Percentiles rank a stretch among this genome's conserved stretches.
Conservation (phyloP, 306 rosid genomes). For the Quercus wislizeni region DNA sequence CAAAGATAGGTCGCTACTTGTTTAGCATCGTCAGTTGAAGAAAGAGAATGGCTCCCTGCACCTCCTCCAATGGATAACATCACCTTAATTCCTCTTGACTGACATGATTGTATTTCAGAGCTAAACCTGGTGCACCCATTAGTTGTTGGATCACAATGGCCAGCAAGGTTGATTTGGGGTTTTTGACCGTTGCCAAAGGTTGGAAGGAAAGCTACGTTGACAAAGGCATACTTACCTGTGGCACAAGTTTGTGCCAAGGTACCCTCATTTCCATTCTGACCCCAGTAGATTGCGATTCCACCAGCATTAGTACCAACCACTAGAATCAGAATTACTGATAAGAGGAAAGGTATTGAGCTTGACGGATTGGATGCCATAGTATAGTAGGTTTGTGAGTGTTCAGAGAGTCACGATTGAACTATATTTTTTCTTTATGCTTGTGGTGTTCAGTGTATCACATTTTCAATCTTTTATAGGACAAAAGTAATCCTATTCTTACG, state of each 20-base stretch:
- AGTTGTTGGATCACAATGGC: constrained; percentile 48
- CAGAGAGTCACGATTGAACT: no score
- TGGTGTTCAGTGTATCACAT: no score
- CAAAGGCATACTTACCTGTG: constrained; percentile 43
- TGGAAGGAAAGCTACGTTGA: constrained; percentile 42
- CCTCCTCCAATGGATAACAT: constrained; percentile 61
- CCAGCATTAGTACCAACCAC: not conserved
- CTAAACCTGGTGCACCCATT: constrained; percentile 38
- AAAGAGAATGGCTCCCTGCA: constrained; percentile 45
- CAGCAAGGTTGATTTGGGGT: constrained; percentile 41
- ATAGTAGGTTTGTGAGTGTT: not conserved
- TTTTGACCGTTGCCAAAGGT: constrained; percentile 50
- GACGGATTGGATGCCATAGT: constrained; percentile 27
- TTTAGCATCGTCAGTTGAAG: constrained; percentile 45
- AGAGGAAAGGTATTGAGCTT: constrained; percentile 18
- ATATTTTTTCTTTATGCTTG: no score
- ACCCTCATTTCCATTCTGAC: constrained; percentile 48
- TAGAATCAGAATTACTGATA: constrained; percentile 13
- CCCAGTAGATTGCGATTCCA: constrained; percentile 51
- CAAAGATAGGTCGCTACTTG: constrained; percentile 51
- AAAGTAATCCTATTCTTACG: no score
- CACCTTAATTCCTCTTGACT: constrained; percentile 45
- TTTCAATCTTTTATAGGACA: no score
- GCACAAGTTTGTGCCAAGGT: constrained; percentile 50
- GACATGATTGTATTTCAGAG: constrained; percentile 41